Conservation (phyloP, 2,329 filamentous ascomycete genomes). For the Penicillium decumbens region DNA sequence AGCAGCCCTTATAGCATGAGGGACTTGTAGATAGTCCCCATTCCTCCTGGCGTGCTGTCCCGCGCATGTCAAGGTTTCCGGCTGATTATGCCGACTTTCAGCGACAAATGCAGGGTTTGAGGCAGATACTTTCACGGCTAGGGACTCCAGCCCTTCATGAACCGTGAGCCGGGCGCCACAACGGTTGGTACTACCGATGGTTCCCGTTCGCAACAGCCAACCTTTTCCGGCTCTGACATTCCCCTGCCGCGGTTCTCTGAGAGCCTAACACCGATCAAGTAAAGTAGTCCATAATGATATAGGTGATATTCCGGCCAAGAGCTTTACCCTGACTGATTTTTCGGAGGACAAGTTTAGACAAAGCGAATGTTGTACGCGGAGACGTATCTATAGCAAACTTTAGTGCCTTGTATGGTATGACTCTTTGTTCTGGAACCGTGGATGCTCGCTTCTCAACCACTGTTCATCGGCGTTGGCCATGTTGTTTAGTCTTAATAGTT, state of each 20-base stretch:
- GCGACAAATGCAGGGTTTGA: neutral
- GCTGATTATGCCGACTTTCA: neutral
- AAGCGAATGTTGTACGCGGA: too few relatives aligned
- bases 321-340: neutral
- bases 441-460: neutral
- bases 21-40: neutral
- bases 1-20: too few relatives aligned
- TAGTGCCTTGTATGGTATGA: too few relatives aligned
- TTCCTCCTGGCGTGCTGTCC: neutral
- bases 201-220: neutral
- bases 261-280: conserved; percentile 1
- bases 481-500: neutral
- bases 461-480: neutral
- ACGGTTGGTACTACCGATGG: neutral
- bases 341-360: too few relatives aligned
- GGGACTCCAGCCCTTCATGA: too few relatives aligned
- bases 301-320: neutral
- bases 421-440: too few relatives aligned
- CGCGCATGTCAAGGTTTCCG: neutral
- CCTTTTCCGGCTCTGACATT: neutral
- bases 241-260: neutral
- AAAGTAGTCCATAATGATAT: neutral
- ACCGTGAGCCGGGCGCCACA: neutral
- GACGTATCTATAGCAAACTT: too few relatives aligned
- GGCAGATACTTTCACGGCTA: neutral